Evolutionary conservation across 2,329 filamentous ascomycete genomes (phyloP), one percentile per base, ranked within the genome.

Genomic region (Orbilia javanica): DNA sequence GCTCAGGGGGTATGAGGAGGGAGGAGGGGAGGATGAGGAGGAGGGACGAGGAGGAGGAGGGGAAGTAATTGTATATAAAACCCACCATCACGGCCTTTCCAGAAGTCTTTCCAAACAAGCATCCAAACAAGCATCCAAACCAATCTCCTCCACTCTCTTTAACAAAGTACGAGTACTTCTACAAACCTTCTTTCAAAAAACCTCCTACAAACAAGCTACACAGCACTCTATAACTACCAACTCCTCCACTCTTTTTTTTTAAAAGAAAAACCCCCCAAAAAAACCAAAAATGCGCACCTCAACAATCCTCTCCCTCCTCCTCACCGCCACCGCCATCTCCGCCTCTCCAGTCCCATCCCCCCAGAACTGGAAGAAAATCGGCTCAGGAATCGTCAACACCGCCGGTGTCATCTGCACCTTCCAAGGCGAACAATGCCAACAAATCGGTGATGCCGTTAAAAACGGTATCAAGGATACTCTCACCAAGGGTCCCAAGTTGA

Each of bases 371-470:
- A 48, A 27, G 20, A 66, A 57, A n/a, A 27, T 74, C n/a, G 39
- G 29, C 36, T 42, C 36, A 22, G 70, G 62, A 5, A 20, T 42
- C 22, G 62, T 67, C n/a, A 62, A 65, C 52, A 36, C 20, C 15
- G 39, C 53, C 52, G 70, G 70, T 29, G n/a, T 67, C 20, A 52
- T 53, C 6, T 74, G 70, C n/a, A 53, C 70, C 29, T 74, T 74
- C 63, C 70, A 74, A 31, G 57, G 31, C 29, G 62, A 74, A 10
- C 50, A 74, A 25, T 74, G 70, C 52, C 70, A 74, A n/a, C 50
- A 64, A 7, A 52, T 67, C 15, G 70, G 70, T 18, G 44, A 74
- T 20, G 62, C 34, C n/a, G 48, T 74, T 10, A 64, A 57, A n/a
- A 20, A 67, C 13, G 52, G 52, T 4, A 7, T 74, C 1, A 46